phyloP scores from a whole-genome alignment of 1,284 basidiomycete genomes.

The Ganoderma lucidum region DNA sequence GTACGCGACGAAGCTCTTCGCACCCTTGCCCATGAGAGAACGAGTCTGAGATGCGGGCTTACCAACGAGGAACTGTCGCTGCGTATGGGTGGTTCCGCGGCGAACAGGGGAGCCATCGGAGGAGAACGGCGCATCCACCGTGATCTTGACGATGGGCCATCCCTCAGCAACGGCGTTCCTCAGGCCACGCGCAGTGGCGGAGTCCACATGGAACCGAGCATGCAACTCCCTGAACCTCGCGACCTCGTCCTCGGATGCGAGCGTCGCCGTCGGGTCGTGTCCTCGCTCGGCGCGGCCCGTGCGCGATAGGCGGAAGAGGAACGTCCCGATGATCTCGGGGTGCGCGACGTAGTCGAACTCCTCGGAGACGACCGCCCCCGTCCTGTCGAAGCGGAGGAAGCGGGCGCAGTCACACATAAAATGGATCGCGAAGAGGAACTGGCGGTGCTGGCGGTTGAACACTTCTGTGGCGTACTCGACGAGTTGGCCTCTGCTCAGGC shows the following conservation, averaged over 20 bases:
- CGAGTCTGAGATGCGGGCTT: background rate
- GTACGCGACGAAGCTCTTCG: constrained; percentile 10
- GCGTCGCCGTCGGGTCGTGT: constrained; percentile 10
- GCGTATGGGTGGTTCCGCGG: background rate
- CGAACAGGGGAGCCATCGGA: background rate
- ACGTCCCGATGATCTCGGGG: background rate
- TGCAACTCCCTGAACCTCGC: background rate
- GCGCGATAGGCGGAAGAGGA: background rate
- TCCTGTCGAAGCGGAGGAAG: constrained; percentile 8
- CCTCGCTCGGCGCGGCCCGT: background rate
- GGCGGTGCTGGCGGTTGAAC: constrained; percentile 11
- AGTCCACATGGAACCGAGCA: background rate
- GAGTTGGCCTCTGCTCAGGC: constrained; percentile 3
- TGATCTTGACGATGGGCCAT: constrained; percentile 3
- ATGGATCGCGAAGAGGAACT: constrained; percentile 11
- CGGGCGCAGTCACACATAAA: background rate
- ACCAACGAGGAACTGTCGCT: constrained; percentile 10
- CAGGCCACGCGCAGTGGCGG: background rate
- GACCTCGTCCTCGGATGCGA: background rate
- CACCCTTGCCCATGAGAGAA: constrained; percentile 1
- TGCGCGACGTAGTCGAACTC: constrained; percentile 12
- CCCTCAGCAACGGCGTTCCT: background rate
- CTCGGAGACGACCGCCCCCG: constrained; percentile 9
- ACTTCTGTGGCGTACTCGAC: background rate
- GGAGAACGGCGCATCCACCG: constrained; percentile 9